Evolutionary conservation across 371 early-diverging fungal species (phyloP).

Genomic region (Coemansia sp.): DNA sequence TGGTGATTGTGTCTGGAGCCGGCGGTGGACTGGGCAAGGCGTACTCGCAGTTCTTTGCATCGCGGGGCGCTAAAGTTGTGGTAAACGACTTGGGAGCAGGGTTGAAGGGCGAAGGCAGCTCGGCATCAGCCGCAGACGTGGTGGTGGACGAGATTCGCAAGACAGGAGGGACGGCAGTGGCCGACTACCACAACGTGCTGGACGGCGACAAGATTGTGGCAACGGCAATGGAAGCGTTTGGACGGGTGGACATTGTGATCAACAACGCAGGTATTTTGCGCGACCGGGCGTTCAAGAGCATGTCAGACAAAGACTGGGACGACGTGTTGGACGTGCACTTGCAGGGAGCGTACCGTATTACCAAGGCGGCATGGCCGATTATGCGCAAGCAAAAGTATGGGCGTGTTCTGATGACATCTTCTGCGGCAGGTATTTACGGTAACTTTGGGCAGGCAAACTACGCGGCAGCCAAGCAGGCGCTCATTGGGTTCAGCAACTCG

Average conservation of each 20-base stretch:
- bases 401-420: conserved; percentile 73
- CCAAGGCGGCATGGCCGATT: conserved; percentile 95
- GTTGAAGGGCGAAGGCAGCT: conserved; percentile 74
- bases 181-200: conserved; percentile 96
- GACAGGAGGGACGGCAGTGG: conserved; percentile 93
- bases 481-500: conserved; percentile 86
- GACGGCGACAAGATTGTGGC: conserved; percentile 96
- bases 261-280: conserved; percentile 98
- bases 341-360: conserved; percentile 90
- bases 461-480: conserved; percentile 81
- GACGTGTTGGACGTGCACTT: conserved; percentile 90
- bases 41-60: conserved; percentile 89
- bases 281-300: conserved; percentile 92
- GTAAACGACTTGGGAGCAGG: conserved; percentile 92
- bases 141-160: conserved; percentile 93
- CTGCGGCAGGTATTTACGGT: conserved; percentile 75
- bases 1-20: conserved; percentile 96
- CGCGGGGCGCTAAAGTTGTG: conserved; percentile 84
- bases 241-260: conserved; percentile 91
- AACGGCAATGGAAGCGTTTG: conserved; percentile 93
- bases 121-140: conserved; percentile 83
- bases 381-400: conserved; percentile 95
- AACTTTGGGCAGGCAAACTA: conserved; percentile 83
- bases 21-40: conserved; percentile 92
- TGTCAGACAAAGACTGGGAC: conserved; percentile 97